phyloP scores from a whole-genome alignment of 352 stramenopile species.

The Albugo candida region DNA sequence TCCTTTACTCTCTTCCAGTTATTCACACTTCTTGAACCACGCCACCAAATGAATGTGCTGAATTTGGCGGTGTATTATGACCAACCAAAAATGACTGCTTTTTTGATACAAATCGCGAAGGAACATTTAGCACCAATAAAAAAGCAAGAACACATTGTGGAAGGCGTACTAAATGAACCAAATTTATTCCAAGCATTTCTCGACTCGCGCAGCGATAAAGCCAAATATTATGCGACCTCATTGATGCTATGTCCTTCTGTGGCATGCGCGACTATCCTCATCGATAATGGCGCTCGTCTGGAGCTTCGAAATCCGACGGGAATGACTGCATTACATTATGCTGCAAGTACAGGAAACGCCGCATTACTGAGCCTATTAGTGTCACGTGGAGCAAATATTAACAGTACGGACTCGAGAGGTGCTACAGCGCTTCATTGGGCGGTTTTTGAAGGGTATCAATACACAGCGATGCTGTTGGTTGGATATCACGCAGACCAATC shows the following conservation, averaged over 20 bases:
- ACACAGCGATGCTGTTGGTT: slow-evolving; percentile 49
- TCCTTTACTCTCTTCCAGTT: slow-evolving; percentile 20
- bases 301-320: slow-evolving; percentile 42
- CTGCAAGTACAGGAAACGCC: slow-evolving; percentile 54
- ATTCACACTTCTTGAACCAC: slow-evolving; percentile 38
- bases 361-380: slow-evolving; percentile 50
- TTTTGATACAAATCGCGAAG: slow-evolving; percentile 23
- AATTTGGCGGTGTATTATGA: slow-evolving; percentile 60
- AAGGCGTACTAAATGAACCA: too few species aligned
- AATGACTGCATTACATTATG: slow-evolving; percentile 69
- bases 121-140: slow-evolving; percentile 15
- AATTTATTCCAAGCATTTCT: background rate
- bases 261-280: slow-evolving; percentile 26
- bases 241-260: slow-evolving; percentile 65
- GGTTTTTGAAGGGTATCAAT: slow-evolving; percentile 73
- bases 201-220: slow-evolving; percentile 32
- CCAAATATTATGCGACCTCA: slow-evolving; percentile 44
- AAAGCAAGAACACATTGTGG: background rate
- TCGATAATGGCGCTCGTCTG: slow-evolving; percentile 32
- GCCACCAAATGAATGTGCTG: slow-evolving; percentile 58
- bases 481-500: slow-evolving; percentile 22
- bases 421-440: slow-evolving; percentile 63
- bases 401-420: slow-evolving; percentile 39
- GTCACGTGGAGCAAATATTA: slow-evolving; percentile 32
- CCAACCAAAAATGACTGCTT: slow-evolving; percentile 36